Percentiles rank a stretch among this genome's conserved stretches.
Evolutionary conservation across 2,329 filamentous ascomycete species (phyloP).

Genomic region (Cordyceps javanica): DNA sequence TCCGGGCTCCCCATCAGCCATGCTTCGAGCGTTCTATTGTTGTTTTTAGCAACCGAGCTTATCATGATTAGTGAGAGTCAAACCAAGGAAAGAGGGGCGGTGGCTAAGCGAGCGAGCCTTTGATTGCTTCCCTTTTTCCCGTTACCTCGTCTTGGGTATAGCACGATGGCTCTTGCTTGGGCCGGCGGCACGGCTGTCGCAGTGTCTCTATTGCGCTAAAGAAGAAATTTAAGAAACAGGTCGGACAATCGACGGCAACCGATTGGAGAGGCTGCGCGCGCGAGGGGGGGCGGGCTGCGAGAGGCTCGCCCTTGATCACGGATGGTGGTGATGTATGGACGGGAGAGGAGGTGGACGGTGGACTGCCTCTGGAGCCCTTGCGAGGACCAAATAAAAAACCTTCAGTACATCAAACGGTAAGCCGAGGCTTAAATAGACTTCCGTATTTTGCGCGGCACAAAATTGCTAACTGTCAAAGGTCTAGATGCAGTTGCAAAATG

Average conservation of each 20-base stretch:
- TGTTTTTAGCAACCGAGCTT: conserved; percentile 13
- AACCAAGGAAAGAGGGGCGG: not conserved
- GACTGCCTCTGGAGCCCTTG: not conserved
- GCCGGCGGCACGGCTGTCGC: not conserved
- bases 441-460: too few relatives aligned
- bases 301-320: not conserved
- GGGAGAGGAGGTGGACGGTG: too few relatives aligned
- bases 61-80: not conserved
- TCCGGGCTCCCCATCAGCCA: not conserved
- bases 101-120: not conserved
- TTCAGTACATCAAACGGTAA: too few relatives aligned
- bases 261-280: not conserved
- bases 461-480: too few relatives aligned
- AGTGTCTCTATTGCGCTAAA: not conserved
- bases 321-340: too few relatives aligned
- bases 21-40: too few relatives aligned
- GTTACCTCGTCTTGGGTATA: not conserved
- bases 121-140: not conserved
- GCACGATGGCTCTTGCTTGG: not conserved
- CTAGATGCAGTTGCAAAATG: too few relatives aligned
- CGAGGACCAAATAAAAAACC: too few relatives aligned
- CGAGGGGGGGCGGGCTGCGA: not conserved
- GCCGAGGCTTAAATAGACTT: too few relatives aligned
- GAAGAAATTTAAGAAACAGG: too few relatives aligned
- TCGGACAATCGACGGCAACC: not conserved